Evolutionary conservation across 176 grass and related monocot species (phyloP).

Genomic region (Aechmea fasciata): DNA sequence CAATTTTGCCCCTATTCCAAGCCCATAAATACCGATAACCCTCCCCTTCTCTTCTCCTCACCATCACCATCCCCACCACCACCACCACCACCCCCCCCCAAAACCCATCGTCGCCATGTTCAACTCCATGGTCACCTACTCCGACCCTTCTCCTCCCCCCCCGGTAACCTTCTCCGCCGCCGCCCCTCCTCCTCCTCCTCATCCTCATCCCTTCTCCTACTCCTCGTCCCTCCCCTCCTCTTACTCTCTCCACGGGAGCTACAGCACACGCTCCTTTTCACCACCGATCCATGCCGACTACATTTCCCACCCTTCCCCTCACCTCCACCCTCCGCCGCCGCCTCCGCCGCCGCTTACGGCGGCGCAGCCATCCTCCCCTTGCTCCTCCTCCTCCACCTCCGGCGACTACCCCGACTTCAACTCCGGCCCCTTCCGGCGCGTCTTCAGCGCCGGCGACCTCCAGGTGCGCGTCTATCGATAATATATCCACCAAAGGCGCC

Average conservation of each 20-base stretch:
- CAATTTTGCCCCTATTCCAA: neutral
- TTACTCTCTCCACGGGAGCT: constrained; percentile 39
- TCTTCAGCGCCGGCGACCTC: constrained; percentile 83
- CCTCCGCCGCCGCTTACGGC: constrained; percentile 4
- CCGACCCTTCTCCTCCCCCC: constrained; percentile 23
- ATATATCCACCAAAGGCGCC: neutral
- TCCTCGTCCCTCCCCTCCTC: constrained; percentile 30
- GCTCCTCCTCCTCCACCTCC: constrained; percentile 54
- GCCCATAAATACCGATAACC: constrained; percentile 27
- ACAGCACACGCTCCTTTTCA: constrained; percentile 44
- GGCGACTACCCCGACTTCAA: constrained; percentile 51
- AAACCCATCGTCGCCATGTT: constrained; percentile 36
- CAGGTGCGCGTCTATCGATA: constrained; percentile 35
- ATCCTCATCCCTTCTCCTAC: constrained; percentile 23
- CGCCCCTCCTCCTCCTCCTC: constrained; percentile 5
- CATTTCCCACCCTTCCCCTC: constrained; percentile 23
- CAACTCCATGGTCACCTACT: constrained; percentile 36
- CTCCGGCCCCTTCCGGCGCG: constrained; percentile 44
- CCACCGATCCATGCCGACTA: constrained; percentile 9
- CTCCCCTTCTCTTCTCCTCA: neutral
- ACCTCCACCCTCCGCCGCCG: constrained; percentile 11
- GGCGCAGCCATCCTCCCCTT: constrained; percentile 23
- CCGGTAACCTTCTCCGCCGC: constrained; percentile 27
- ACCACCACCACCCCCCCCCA: neutral
- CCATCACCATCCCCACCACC: constrained; percentile 20